Percentiles rank a stretch among this genome's conserved stretches.
Conservation (phyloP, 805 yeast species). For the Cyberlindnera maritima region DNA sequence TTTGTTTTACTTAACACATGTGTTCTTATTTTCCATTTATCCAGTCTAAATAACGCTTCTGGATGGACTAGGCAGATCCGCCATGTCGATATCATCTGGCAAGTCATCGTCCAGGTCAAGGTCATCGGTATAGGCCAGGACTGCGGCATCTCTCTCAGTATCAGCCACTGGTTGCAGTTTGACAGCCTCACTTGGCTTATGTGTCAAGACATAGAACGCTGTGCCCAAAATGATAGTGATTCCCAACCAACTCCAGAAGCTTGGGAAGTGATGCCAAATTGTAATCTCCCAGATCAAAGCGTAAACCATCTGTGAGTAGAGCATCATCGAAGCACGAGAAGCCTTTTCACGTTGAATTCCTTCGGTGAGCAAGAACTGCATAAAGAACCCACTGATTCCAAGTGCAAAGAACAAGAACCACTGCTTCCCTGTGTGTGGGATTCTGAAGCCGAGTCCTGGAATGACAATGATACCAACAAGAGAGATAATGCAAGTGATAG, state of each 20-base stretch:
- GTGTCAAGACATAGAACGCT: slow-evolving; percentile 57
- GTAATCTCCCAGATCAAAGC: slow-evolving; percentile 73
- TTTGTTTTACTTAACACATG: too few relatives aligned
- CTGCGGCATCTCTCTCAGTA: background rate
- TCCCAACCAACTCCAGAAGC: slow-evolving; percentile 65
- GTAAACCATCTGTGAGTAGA: slow-evolving; percentile 74
- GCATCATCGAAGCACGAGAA: slow-evolving; percentile 69
- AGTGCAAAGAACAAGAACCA: slow-evolving; percentile 61
- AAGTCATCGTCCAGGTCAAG: background rate
- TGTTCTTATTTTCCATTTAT: too few relatives aligned
- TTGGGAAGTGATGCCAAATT: slow-evolving; percentile 74
- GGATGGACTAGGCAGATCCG: slow-evolving; percentile 3
- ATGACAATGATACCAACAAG: slow-evolving; percentile 46
- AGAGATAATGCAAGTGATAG: slow-evolving; percentile 55
- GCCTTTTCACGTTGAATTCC: slow-evolving; percentile 84
- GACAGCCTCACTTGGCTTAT: slow-evolving; percentile 36
- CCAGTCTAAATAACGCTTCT: slow-evolving; percentile 5
- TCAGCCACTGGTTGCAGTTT: background rate
- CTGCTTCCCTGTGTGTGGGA: slow-evolving; percentile 60
- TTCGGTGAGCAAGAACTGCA: slow-evolving; percentile 76
- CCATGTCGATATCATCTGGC: slow-evolving; percentile 3
- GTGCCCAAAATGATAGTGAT: slow-evolving; percentile 62
- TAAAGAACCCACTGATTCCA: slow-evolving; percentile 77
- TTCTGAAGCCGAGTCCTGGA: slow-evolving; percentile 57
- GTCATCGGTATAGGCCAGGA: background rate